phyloP scores from a whole-genome alignment of 2,329 filamentous ascomycete species.

The Pestalotiopsis sp. region DNA sequence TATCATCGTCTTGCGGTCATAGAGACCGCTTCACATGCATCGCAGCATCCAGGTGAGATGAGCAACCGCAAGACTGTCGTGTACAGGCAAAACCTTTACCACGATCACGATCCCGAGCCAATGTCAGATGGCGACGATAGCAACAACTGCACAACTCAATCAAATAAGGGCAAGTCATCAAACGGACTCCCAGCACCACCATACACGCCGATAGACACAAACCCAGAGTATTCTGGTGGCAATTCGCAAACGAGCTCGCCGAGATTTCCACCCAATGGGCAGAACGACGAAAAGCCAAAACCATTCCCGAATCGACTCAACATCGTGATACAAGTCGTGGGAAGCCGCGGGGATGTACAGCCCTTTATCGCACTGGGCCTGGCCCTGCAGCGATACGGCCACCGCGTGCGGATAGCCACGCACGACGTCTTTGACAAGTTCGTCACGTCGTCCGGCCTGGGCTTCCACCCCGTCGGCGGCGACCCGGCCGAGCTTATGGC shows the following conservation, averaged over 20 bases:
- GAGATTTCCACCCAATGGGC: neutral
- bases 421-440: conserved; percentile 70
- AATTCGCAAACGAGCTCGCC: neutral
- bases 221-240: neutral
- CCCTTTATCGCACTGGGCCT: conserved; percentile 73
- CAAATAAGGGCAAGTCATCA: neutral
- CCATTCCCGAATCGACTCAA: conserved; percentile 50
- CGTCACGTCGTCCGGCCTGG: conserved; percentile 67
- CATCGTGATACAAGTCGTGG: conserved; percentile 75
- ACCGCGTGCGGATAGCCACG: conserved; percentile 74
- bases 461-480: conserved; percentile 78
- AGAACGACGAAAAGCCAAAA: conserved; percentile 42
- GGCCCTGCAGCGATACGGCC: conserved; percentile 65
- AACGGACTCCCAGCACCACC: neutral
- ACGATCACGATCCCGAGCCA: neutral
- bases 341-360: conserved; percentile 75
- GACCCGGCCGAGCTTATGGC: conserved; percentile 79
- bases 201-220: neutral
- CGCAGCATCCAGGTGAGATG: neutral
- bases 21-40: no score
- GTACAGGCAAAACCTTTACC: neutral
- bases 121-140: neutral
- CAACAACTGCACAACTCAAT: neutral
- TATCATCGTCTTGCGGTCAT: no score
- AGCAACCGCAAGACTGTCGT: neutral